Evolutionary conservation across 192 early-diverging fungal genomes (phyloP).

Genomic region (Polychytrium aggregatum): DNA sequence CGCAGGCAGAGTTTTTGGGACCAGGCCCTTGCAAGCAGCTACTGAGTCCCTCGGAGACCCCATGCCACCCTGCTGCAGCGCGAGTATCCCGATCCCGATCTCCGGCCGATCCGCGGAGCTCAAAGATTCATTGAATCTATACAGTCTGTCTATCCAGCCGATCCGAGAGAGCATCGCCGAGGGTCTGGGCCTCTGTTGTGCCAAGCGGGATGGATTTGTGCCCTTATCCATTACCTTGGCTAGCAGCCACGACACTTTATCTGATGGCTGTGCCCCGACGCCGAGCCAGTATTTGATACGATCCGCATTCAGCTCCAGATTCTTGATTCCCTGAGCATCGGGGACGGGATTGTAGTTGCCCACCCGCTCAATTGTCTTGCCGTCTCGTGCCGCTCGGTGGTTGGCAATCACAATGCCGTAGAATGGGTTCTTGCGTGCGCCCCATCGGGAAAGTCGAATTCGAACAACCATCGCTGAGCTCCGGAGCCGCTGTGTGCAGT

Average conservation of each 20-base stretch:
- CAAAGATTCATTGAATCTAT: no score
- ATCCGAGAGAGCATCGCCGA: no score
- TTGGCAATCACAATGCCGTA: constrained; percentile 93
- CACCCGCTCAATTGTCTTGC: constrained; percentile 82
- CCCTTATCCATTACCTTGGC: constrained; percentile 46
- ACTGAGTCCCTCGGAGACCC: no score
- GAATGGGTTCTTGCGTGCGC: constrained; percentile 76
- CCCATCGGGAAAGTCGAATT: constrained; percentile 83
- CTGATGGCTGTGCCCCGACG: constrained; percentile 92
- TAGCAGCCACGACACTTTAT: constrained; percentile 77
- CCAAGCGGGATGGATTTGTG: no score
- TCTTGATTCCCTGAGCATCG: constrained; percentile 57
- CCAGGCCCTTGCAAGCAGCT: no score
- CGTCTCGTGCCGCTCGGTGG: constrained; percentile 62
- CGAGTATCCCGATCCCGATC: no score
- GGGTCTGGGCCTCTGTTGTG: no score
- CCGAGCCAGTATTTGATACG: constrained; percentile 96
- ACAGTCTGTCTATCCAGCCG: no score
- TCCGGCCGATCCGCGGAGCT: no score
- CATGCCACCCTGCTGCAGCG: no score
- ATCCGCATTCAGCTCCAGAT: constrained; percentile 72
- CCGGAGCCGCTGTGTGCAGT: no score
- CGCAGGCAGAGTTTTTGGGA: no score
- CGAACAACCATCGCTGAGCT: constrained; percentile 35
- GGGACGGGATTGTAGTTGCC: constrained; percentile 88